Base-by-base conservation (phyloP, 495 filamentous ascomycete genomes). In the Aspergillus leporis region DNA sequence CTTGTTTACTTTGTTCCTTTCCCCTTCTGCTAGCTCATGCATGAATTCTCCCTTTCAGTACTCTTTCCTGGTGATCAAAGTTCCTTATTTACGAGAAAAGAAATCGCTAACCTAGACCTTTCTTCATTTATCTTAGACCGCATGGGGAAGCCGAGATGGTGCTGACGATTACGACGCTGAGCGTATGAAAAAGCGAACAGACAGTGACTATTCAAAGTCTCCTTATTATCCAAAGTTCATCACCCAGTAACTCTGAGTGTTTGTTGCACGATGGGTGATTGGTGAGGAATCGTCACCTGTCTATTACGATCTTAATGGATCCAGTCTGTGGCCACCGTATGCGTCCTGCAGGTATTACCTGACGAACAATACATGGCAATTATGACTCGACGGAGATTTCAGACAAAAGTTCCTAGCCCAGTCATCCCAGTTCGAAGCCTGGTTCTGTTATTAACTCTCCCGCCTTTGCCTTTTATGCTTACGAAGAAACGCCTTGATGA, bases 141-240 rank as follows among this genome's bases (percentile, higher is more conserved):
- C 81, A 32, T 85, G 82, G 82, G 82, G 82, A 63, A 84, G 79
- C 63, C 78, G 82, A 67, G 81, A 83, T 51, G 81, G 81, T 53
- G 82, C 82, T 28, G 82, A 85, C 61, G 78, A 81, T 41, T 81
- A 81, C 55, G 81, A 84, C 63, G 78, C 74, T 12, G 81, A 80
- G 53, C 80, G 81, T 36, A 83, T 84, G 81, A 81, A 78, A 65
- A 78, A 76, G 62, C 73, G 71, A 51, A 74, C 74, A 45, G 74
- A 76, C 62, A 66, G 65, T 40, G 74, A 78, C 65, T 74, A 69
- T 50, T 61, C 63, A 51, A 79, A 78, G 58, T 66, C 64, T 61
- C 68, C 70, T 32, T 63, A 64, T 45, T 58, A 67, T 53, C 65
- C 52, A 5, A 67, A 59, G 31, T 61, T 64, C 43, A 67, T 60